phyloP scores from a whole-genome alignment of 2,329 filamentous ascomycete genomes.

The Pestalotiopsis sp. region DNA sequence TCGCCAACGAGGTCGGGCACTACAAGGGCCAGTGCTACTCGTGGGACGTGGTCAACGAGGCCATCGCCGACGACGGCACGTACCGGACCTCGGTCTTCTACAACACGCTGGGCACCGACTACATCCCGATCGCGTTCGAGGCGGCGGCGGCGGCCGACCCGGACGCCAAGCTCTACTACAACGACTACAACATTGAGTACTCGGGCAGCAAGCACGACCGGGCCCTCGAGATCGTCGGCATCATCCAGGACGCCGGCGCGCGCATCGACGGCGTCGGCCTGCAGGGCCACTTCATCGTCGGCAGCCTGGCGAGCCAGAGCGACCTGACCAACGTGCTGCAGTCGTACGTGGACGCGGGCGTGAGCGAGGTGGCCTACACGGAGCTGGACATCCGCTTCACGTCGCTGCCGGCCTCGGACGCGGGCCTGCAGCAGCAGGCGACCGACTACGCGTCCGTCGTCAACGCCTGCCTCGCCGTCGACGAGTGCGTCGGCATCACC shows the following conservation, averaged over 20 bases:
- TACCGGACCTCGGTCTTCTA: constrained; percentile 57
- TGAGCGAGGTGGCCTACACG: constrained; percentile 60
- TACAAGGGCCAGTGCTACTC: constrained; percentile 63
- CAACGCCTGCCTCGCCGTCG: constrained; percentile 36
- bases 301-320: constrained; percentile 48
- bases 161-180: constrained; percentile 58
- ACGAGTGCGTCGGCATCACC: constrained; percentile 43
- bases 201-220: constrained; percentile 48
- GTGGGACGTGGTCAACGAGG: constrained; percentile 71
- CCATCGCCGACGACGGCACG: constrained; percentile 58
- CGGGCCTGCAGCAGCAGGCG: constrained; percentile 47
- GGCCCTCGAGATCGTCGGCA: constrained; percentile 46
- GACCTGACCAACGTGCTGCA: constrained; percentile 47
- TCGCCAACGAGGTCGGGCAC: constrained; percentile 58
- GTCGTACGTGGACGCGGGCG: constrained; percentile 51
- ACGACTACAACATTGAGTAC: constrained; percentile 64
- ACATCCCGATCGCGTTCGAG: constrained; percentile 60
- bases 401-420: constrained; percentile 44
- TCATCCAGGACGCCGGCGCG: constrained; percentile 49
- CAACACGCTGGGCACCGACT: constrained; percentile 56
- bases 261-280: constrained; percentile 66
- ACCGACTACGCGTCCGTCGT: constrained; percentile 44
- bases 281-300: constrained; percentile 63
- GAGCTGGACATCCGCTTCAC: constrained; percentile 62
- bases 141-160: constrained; percentile 57